Evolutionary conservation across 2,329 filamentous ascomycete species (phyloP), one percentile per base, ranked within the genome.

Genomic region (Sphaerulina musiva): DNA sequence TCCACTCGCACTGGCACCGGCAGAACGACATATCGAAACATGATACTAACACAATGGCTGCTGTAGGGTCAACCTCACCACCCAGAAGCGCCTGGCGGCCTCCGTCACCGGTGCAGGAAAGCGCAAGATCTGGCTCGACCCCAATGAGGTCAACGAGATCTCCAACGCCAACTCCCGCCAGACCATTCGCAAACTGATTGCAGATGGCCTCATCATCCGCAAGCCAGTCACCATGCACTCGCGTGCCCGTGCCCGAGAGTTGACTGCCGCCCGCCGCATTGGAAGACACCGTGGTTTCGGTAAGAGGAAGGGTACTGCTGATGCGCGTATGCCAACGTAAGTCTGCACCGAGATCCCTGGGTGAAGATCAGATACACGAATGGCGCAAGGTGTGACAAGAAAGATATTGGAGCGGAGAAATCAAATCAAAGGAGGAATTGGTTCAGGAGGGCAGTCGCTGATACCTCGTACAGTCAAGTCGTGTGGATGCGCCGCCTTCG

Each of bases 61-160:
- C 60, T 69, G 69, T 76, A 98, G 93, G 93, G 91, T 95, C 87
- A 97, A 97, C 78, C 87, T 98, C 80, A 87, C 86, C 79, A 97
- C 93, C 78, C 95, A 98, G 86, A 98, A 98, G 87, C 92, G 95
- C 82, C 91, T 98, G 74, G 93, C 93, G 78, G 89, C 93, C 75
- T 88, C 92, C 79, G 93, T 98, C 78, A 89, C 95, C 78, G 90
- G 90, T 84, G 95, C 89, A 82, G 93, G 93, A 77, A 86, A 98
- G 88, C 89, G 92, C 86, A 98, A 98, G 89, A 95, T 98, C 81
- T 98, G 93, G 93, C 91, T 98, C 76, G 93, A 98, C 80, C 93
- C 93, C 78, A 97, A 95, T 78, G 93, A 98, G 83, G 85, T 91
- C 80, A 93, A 80, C 83, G 93, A 98, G 81, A 98, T 98, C 82